Evolutionary conservation across 2,329 filamentous ascomycete genomes (phyloP), one percentile per base, ranked within the genome.

Genomic region (Colletotrichum spinosum): DNA sequence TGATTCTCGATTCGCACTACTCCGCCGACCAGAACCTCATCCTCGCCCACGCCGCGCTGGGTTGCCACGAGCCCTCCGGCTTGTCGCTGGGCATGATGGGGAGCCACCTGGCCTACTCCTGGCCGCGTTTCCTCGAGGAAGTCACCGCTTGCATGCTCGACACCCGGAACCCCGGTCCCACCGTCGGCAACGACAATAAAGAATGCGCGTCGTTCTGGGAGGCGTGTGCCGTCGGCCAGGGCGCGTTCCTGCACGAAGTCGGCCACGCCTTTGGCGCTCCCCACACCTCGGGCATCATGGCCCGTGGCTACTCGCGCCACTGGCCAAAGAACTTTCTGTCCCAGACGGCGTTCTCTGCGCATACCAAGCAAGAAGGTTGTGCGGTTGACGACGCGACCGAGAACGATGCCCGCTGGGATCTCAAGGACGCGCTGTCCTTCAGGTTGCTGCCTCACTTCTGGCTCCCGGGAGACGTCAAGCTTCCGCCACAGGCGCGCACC

Each of bases 1-100:
- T 93, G 73, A 86, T 92, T 60, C 81, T 93, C 46, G 91, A 93
- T 72, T 82, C 88, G 3, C 88, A 89, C 69, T 92, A 89, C 86
- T 88, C 91, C 70, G 78, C 81, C 6, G 73, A 82, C 51, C 79
- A 83, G 11, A 81, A 88, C 55, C 83, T 86, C 2, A 87, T 92
- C 39, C 83, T 87, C 25, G 89, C 84, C 17, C 90, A 93, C 76
- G 90, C 90, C 8, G 89, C 89, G 11, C 78, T 91, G 13, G 89
- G 89, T 12, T 67, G 67, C 35, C 72, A 72, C 10, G 86, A 87
- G 33, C 84, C 77, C 11, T 79, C 80, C 37, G 87, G 86, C 11
- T 75, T 92, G 55, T 88, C 89, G 56, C 80, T 92, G 58, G 90
- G 88, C 11, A 88, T 93, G 51, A 92, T 92, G 72, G 90, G 90